Percentiles rank a stretch among this genome's conserved stretches.
phyloP scores from a whole-genome alignment of 148 eudicot genomes.

The Rhododendron ovatum region DNA sequence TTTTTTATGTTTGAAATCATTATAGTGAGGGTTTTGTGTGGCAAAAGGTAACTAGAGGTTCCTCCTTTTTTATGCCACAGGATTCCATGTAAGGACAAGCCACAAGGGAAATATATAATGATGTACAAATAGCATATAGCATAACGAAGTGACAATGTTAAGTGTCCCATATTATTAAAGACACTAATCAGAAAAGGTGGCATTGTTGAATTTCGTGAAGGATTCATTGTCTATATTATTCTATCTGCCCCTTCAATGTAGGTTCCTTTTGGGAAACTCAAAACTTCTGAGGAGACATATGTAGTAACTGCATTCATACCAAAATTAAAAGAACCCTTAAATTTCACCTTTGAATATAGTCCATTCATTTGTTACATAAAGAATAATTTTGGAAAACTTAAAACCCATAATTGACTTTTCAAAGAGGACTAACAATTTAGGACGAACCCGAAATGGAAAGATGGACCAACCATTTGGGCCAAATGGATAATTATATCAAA shows the following conservation, averaged over 20 bases:
- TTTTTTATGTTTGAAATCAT: neutral
- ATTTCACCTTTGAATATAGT: neutral
- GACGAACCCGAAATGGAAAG: neutral
- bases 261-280: neutral
- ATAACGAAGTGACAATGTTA: neutral
- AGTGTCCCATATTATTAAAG: too few relatives aligned
- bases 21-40: neutral
- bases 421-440: neutral
- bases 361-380: neutral
- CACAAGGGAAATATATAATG: neutral
- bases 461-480: neutral
- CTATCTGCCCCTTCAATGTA: neutral
- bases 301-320: neutral
- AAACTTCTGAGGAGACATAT: neutral
- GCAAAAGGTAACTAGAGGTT: neutral
- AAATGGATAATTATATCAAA: neutral
- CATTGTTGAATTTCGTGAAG: neutral
- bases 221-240: neutral
- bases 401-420: neutral
- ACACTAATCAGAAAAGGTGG: neutral
- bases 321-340: neutral
- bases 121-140: neutral
- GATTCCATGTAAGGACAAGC: neutral
- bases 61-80: neutral
- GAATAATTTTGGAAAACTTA: neutral